Conservation (phyloP, 176 grass and related monocot genomes). For the Chloris gayana region DNA sequence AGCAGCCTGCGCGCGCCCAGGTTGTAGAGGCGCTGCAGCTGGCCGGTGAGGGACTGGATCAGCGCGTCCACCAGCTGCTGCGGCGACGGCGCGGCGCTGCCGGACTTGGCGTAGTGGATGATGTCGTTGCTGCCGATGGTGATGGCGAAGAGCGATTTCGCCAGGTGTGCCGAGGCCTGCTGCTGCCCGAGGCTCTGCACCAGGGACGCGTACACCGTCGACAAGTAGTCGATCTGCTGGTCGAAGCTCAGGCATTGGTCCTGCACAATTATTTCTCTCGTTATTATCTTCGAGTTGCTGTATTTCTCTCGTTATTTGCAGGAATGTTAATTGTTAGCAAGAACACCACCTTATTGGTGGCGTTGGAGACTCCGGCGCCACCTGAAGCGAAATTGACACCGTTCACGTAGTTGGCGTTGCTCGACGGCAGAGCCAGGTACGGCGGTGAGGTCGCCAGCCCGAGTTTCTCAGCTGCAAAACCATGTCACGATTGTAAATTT, state of each 20-base stretch:
- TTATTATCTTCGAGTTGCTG: too few species aligned
- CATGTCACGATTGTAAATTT: background rate
- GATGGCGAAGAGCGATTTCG: slow-evolving; percentile 73
- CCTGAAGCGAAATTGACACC: slow-evolving; percentile 92
- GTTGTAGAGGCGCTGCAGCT: slow-evolving; percentile 69
- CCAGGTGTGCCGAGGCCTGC: slow-evolving; percentile 47
- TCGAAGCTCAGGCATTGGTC: slow-evolving; percentile 70
- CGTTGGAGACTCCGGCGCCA: slow-evolving; percentile 64
- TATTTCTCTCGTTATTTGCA: background rate
- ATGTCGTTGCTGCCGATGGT: slow-evolving; percentile 94
- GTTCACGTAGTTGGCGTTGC: slow-evolving; percentile 49
- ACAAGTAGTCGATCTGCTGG: slow-evolving; percentile 72
- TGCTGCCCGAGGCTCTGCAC: slow-evolving; percentile 57
- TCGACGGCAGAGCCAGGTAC: slow-evolving; percentile 67
- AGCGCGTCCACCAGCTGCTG: slow-evolving; percentile 60
- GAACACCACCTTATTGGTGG: slow-evolving; percentile 78
- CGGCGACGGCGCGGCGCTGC: slow-evolving; percentile 19
- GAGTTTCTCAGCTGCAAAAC: slow-evolving; percentile 60
- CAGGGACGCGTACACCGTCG: slow-evolving; percentile 42
- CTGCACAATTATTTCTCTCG: too few species aligned
- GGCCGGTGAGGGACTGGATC: slow-evolving; percentile 48
- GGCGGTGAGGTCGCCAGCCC: slow-evolving; percentile 57
- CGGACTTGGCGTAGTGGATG: slow-evolving; percentile 65
- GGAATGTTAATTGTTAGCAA: too few species aligned
- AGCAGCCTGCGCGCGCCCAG: slow-evolving; percentile 70